Base-by-base conservation (phyloP, 1,284 basidiomycete genomes). In the Pseudozyma tsukubaensis region DNA sequence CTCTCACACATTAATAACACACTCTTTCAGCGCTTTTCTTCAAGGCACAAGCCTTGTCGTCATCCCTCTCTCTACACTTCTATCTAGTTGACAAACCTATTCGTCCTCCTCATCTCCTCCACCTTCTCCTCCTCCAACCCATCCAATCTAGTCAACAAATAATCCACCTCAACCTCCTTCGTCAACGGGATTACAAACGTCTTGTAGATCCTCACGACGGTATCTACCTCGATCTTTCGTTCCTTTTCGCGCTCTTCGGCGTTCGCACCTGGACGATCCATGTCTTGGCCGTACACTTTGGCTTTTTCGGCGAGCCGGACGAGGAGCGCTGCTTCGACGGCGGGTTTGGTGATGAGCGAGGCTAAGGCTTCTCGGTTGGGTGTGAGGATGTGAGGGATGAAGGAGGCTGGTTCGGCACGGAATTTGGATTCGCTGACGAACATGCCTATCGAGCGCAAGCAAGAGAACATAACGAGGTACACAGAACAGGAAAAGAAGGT, bases 401-500 rank as follows among this genome's bases (percentile, higher is more conserved):
- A 99, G 13, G 91, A 90, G 29, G 91, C 88, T 10, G 97, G 96
- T 69, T 92, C 88, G 35, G 89, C 88, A 18, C 89, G 86, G 87
- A 99, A 99, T 85, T 99, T 99, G 57, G 92, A 92, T 86, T 99
- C 97, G 4, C 94, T 94, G 11, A 99, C 97, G 85, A 99, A 99
- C 89, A 98, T 98, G 67, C 96, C 94, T 97, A 44, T 18, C 3
- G n/a, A n/a, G 3, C 14, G 4, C n/a, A 24, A 13, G 39, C 10
- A 18, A n/a, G 7, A 5, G n/a, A 56, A 50, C 34, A 29, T n/a
- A n/a, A 45, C 7, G 42, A 55, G 24, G 29, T 3, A 40, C 6
- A 6, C 32, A 19, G 18, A 19, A 21, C 37, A 5, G 36, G n/a
- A n/a, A n/a, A n/a, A n/a, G n/a, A 14, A 29, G n/a, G n/a, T 37